Conservation (phyloP, 495 filamentous ascomycete genomes). For the Poronia punctata region DNA sequence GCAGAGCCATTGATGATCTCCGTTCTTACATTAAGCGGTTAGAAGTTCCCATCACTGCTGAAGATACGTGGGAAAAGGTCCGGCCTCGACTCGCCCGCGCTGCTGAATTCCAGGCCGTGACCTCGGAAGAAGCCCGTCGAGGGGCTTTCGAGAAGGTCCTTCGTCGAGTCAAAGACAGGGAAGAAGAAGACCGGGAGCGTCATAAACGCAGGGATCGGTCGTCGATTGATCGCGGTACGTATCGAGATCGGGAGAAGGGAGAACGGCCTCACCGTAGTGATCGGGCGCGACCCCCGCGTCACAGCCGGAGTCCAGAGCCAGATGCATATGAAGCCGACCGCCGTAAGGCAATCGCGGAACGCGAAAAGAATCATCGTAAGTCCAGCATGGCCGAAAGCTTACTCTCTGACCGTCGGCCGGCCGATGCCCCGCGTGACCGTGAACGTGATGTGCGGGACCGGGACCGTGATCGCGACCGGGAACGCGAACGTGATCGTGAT, state of each 20-base stretch:
- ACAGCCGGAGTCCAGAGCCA: slow-evolving; percentile 71
- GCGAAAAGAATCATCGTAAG: slow-evolving; percentile 82
- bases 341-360: slow-evolving; percentile 75
- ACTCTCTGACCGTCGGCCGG: slow-evolving; percentile 43
- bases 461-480: slow-evolving; percentile 37
- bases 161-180: slow-evolving; percentile 81
- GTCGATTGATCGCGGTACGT: slow-evolving; percentile 53
- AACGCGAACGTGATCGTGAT: slow-evolving; percentile 24
- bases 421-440: slow-evolving; percentile 35
- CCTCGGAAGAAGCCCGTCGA: slow-evolving; percentile 73
- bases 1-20: slow-evolving; percentile 75
- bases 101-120: slow-evolving; percentile 75
- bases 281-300: slow-evolving; percentile 43
- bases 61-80: slow-evolving; percentile 82
- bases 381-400: slow-evolving; percentile 57
- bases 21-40: slow-evolving; percentile 85
- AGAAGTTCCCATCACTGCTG: slow-evolving; percentile 70
- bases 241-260: slow-evolving; percentile 52
- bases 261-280: slow-evolving; percentile 55
- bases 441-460: slow-evolving; percentile 39
- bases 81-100: slow-evolving; percentile 68
- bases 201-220: slow-evolving; percentile 54
- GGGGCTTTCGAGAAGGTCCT: slow-evolving; percentile 90
- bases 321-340: slow-evolving; percentile 87
- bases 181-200: slow-evolving; percentile 80